phyloP scores from a whole-genome alignment of 441 rosid species.

The Euphorbia corollata region DNA sequence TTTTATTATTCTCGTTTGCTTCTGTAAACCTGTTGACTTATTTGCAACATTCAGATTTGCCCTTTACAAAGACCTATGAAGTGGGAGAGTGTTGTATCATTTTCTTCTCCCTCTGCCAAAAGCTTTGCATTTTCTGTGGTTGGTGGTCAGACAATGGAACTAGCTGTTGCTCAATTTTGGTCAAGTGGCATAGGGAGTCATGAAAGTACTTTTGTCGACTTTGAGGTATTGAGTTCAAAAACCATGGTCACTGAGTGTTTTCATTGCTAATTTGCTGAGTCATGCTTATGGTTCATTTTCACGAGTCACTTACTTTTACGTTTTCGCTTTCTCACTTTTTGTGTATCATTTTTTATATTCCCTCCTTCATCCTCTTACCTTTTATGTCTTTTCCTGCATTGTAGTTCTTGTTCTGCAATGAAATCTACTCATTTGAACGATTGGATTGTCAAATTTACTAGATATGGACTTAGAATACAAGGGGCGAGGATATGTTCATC shows the following conservation, averaged over 20 bases:
- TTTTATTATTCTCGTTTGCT: constrained; percentile 13
- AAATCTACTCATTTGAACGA: neutral
- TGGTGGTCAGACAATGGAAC: constrained; percentile 92
- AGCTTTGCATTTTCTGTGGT: constrained; percentile 72
- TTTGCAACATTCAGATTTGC: constrained; percentile 57
- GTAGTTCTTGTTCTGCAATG: neutral
- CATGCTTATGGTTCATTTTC: neutral
- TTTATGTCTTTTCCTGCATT: neutral
- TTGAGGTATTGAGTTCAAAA: constrained; percentile 58
- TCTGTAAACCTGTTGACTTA: constrained; percentile 25
- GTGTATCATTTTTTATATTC: neutral
- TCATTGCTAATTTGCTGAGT: neutral
- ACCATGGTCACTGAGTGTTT: neutral
- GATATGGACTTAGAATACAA: neutral
- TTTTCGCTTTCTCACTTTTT: neutral
- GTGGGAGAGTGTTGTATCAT: constrained; percentile 72
- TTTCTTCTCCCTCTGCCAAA: constrained; percentile 78
- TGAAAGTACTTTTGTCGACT: constrained; percentile 70
- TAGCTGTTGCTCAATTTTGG: constrained; percentile 95
- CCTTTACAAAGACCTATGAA: constrained; percentile 87
- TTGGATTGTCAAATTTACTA: neutral
- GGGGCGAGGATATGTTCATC: neutral
- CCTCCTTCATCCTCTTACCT: neutral
- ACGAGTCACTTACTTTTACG: neutral
- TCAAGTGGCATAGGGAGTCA: constrained; percentile 96